Percentiles rank a stretch among this genome's conserved stretches.
Conservation (phyloP, 768 basidiomycete genomes). For the Mrakia blollopis region DNA sequence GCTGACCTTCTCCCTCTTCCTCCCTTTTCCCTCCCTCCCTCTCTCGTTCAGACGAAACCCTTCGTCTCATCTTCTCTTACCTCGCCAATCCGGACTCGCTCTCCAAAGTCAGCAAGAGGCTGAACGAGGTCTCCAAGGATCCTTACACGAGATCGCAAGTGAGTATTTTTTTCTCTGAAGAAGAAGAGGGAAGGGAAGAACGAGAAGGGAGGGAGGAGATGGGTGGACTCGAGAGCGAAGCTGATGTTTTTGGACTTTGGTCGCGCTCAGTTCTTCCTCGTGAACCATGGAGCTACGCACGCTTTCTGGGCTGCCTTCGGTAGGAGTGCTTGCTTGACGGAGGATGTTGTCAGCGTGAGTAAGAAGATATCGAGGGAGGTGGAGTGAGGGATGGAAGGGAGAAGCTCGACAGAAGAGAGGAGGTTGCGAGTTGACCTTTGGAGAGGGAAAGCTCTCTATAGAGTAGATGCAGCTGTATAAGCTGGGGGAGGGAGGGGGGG, state of each 20-base stretch:
- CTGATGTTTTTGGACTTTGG: neutral
- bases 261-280: neutral
- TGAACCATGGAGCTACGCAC: neutral
- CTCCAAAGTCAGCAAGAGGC: neutral
- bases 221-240: neutral
- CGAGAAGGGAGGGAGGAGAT: neutral
- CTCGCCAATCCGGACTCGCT: neutral
- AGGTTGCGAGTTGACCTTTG: too few relatives aligned
- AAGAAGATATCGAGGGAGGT: too few relatives aligned
- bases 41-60: neutral
- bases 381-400: too few relatives aligned
- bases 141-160: neutral
- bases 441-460: too few relatives aligned
- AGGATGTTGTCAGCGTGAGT: conserved; percentile 1
- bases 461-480: too few relatives aligned
- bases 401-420: neutral
- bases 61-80: conserved; percentile 3
- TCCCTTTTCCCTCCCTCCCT: neutral
- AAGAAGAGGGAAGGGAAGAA: neutral
- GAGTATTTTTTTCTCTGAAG: neutral
- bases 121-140: neutral
- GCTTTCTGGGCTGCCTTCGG: conserved; percentile 3
- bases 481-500: too few relatives aligned
- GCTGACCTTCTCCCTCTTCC: neutral
- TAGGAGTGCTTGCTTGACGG: neutral